Percentiles rank a stretch among this genome's conserved stretches.
These are phyloP conservation scores for Quercus berberidifolia DNA, from an alignment of 306 rosid species.

Conservation along the genomic window DNA sequence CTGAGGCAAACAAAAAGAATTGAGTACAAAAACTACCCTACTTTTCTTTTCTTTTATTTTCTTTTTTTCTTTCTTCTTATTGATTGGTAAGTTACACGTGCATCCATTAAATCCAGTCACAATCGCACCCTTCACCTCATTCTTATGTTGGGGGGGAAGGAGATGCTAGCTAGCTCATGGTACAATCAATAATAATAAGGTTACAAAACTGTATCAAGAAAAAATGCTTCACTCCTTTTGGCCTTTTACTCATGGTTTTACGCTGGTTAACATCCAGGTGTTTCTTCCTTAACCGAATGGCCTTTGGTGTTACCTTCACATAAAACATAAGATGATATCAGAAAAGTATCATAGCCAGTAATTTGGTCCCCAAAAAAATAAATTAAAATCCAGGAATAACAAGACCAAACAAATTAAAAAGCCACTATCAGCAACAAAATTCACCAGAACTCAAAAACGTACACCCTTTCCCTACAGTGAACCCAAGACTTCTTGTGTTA, in stretches of 20 bases:
- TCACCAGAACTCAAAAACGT: not conserved
- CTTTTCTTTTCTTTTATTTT: too few species aligned
- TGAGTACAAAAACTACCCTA: constrained; percentile 14
- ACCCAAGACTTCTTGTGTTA: too few species aligned
- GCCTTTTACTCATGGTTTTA: constrained; percentile 75
- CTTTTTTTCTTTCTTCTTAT: too few species aligned
- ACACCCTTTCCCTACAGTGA: not conserved
- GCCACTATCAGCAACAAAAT: not conserved
- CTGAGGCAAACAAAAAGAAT: constrained; percentile 23
- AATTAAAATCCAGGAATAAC: not conserved
- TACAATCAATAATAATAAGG: not conserved
- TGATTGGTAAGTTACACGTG: too few species aligned
- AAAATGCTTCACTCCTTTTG: constrained; percentile 53
- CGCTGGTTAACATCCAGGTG: constrained; percentile 89
- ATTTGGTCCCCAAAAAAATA: not conserved
- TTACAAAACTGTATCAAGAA: constrained; percentile 32
- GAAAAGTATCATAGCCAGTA: not conserved
- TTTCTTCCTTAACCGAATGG: constrained; percentile 82
- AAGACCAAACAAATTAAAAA: not conserved
- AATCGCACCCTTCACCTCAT: too few species aligned
- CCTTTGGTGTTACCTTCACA: constrained; percentile 86
- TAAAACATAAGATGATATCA: not conserved
- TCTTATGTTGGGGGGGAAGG: too few species aligned
- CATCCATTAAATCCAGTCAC: too few species aligned
- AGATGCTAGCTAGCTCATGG: not conserved